phyloP scores from a whole-genome alignment of 225 moss, liverwort and hornwort species.

The Straminergon stramineum region DNA sequence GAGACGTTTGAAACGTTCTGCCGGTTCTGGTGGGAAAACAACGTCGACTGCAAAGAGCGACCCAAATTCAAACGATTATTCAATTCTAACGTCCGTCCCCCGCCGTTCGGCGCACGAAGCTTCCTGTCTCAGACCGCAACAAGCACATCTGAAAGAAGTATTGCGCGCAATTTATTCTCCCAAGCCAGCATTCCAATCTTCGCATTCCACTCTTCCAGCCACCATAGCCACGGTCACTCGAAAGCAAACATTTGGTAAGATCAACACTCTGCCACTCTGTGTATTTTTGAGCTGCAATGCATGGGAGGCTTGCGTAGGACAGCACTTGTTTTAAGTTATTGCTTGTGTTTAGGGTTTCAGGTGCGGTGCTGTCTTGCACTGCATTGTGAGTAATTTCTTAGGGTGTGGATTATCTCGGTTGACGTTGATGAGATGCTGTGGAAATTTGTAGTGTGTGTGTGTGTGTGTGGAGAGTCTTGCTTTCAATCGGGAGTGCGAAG shows the following conservation, averaged over 20 bases:
- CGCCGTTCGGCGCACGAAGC: background rate
- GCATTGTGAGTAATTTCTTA: background rate
- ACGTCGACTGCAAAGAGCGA: background rate
- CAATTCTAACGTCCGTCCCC: background rate
- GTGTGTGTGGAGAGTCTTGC: background rate
- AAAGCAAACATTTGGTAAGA: background rate
- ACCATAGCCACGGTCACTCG: background rate
- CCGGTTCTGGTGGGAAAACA: slow-evolving; percentile 1
- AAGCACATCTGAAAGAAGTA: background rate
- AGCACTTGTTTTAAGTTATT: background rate
- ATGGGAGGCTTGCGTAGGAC: background rate
- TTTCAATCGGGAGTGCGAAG: background rate
- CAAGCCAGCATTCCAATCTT: background rate
- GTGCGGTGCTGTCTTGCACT: background rate
- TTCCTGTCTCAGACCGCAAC: background rate
- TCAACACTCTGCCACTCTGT: background rate
- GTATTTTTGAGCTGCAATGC: background rate
- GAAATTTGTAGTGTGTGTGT: background rate
- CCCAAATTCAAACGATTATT: background rate
- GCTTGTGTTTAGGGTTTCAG: background rate
- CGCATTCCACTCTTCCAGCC: background rate
- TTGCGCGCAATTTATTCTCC: background rate
- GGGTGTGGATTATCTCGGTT: background rate
- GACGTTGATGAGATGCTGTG: background rate
- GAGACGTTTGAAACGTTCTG: background rate